A percentile compares a stretch with the other conserved stretches of the same genome.
These are phyloP conservation scores for Penicillium paradoxum DNA, from an alignment of 495 filamentous ascomycete species.

Conservation along the genomic window DNA sequence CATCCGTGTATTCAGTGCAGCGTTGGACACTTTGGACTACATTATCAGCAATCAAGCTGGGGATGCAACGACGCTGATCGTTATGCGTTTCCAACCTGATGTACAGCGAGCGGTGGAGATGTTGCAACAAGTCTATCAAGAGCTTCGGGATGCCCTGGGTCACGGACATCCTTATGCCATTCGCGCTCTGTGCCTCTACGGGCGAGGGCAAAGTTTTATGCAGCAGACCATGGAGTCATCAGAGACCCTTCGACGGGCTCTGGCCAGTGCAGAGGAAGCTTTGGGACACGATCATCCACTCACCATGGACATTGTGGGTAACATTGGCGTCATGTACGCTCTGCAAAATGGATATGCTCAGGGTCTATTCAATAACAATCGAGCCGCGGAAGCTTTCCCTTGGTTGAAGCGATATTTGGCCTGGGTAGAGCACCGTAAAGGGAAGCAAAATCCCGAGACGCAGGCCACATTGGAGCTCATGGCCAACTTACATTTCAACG, in stretches of 20 bases:
- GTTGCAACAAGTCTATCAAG: constrained; percentile 17
- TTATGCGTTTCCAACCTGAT: constrained; percentile 15
- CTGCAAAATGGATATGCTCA: constrained; percentile 11
- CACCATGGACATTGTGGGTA: constrained; percentile 27
- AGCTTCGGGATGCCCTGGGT: constrained; percentile 21
- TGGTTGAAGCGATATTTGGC: constrained; percentile 30
- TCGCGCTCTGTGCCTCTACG: constrained; percentile 24
- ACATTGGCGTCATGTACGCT: constrained; percentile 33
- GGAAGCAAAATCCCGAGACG: constrained; percentile 22
- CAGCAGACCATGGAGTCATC: constrained; percentile 20
- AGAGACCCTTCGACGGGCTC: constrained; percentile 33
- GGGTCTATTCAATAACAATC: neutral
- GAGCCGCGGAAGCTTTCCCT: constrained; percentile 23
- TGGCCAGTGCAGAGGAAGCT: constrained; percentile 30
- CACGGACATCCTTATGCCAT: constrained; percentile 25
- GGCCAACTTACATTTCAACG: constrained; percentile 23
- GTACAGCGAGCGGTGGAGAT: constrained; percentile 14
- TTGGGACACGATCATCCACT: constrained; percentile 28
- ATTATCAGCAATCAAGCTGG: constrained; percentile 20
- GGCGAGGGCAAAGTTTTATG: constrained; percentile 18
- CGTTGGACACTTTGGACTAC: constrained; percentile 26
- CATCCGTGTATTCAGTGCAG: constrained; percentile 21
- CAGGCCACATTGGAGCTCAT: constrained; percentile 23
- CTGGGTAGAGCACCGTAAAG: constrained; percentile 28
- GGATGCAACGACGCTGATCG: neutral